phyloP scores from a whole-genome alignment of 257 asterid species.

The Nicotiana tabacum region DNA sequence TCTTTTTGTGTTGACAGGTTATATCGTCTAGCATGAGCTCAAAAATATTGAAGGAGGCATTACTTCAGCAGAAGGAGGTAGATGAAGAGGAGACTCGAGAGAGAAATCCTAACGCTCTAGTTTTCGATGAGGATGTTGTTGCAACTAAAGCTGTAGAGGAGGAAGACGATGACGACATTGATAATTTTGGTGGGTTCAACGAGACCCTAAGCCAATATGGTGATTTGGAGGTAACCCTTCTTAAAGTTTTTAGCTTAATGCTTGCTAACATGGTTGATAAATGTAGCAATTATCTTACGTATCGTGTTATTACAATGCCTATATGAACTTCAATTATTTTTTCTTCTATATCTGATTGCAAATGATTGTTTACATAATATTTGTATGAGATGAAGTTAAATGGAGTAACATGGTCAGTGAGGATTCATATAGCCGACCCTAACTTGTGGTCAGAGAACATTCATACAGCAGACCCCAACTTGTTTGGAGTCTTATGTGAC shows the following conservation, averaged over 20 bases:
- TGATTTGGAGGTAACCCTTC: slow-evolving; percentile 41
- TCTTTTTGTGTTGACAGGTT: slow-evolving; percentile 9
- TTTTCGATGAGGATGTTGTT: slow-evolving; percentile 26
- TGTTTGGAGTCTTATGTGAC: no score
- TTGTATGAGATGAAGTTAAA: no score
- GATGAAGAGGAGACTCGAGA: slow-evolving; percentile 58
- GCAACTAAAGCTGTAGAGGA: slow-evolving; percentile 24
- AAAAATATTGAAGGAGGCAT: slow-evolving; percentile 73
- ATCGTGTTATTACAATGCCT: background rate
- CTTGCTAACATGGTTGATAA: background rate
- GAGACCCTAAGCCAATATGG: slow-evolving; percentile 68
- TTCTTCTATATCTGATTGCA: no score
- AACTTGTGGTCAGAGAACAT: no score
- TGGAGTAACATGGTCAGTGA: no score
- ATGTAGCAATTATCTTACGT: background rate
- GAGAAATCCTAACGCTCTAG: slow-evolving; percentile 26
- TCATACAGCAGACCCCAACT: no score
- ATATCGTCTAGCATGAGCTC: slow-evolving; percentile 62
- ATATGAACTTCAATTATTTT: background rate
- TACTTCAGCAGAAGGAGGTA: slow-evolving; percentile 79
- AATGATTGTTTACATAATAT: no score
- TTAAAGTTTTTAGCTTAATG: background rate
- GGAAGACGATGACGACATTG: slow-evolving; percentile 55
- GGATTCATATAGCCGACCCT: no score
- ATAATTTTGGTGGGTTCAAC: slow-evolving; percentile 60